Percentiles rank a stretch among this genome's conserved stretches.
These are phyloP conservation scores for Apophysomyces variabilis DNA, from an alignment of 371 early-diverging fungal species.

Conservation along the genomic window DNA sequence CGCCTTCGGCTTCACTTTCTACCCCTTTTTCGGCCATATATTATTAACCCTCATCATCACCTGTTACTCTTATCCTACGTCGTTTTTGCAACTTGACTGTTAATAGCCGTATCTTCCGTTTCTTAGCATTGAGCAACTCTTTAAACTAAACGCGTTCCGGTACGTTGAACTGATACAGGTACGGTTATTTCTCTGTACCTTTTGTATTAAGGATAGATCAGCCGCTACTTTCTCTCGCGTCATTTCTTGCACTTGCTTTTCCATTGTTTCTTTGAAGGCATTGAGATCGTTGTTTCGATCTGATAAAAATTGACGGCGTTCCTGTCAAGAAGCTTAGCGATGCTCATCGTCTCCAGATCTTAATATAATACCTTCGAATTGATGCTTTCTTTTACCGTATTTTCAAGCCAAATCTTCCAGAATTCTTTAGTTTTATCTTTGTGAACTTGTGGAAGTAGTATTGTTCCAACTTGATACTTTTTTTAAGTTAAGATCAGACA, in stretches of 20 bases:
- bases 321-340: not conserved
- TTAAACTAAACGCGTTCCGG: constrained; percentile 4
- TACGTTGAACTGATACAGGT: not conserved
- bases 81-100: constrained; percentile 13
- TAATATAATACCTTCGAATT: constrained; percentile 7
- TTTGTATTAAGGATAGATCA: constrained; percentile 15
- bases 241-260: constrained; percentile 13
- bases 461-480: constrained; percentile 18
- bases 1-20: no score
- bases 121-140: constrained; percentile 19
- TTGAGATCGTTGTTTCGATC: constrained; percentile 18
- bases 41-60: no score
- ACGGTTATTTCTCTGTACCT: constrained; percentile 3
- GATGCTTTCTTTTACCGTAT: constrained; percentile 13
- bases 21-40: no score
- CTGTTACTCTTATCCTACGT: not conserved
- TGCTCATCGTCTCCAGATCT: not conserved
- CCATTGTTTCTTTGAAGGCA: constrained; percentile 10
- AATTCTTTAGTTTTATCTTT: constrained; percentile 3
- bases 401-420: constrained; percentile 15
- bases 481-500: not conserved
- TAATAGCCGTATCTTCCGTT: constrained; percentile 13
- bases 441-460: constrained; percentile 4
- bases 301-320: constrained; percentile 5
- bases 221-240: constrained; percentile 17